Base-by-base conservation (phyloP, 371 early-diverging fungal species). In the Apophysomyces sp. region DNA sequence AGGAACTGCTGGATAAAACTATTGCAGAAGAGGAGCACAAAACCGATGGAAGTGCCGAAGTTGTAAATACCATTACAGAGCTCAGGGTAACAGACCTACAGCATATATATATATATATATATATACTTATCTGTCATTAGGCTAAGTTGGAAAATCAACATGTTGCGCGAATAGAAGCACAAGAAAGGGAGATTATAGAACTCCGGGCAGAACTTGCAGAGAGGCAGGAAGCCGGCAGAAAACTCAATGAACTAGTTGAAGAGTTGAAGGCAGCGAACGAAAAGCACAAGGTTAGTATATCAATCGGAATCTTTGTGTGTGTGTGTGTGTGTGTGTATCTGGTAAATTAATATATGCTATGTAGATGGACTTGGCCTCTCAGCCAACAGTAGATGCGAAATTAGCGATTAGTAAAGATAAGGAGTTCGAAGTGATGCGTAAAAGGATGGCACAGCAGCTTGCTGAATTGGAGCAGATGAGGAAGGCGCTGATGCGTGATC, bases 381-480 rank as follows among this genome's bases (percentile, higher is more conserved):
- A 21, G 27, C 9, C 49, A 21, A 44, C n/a, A 11, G 49, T 7
- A 18, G 21, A 12, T 28, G 13, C 12, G 9, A 21, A 41, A 12
- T 30, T 3, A 67, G 67, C 26, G 36, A 72, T 77, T 66, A 83
- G 87, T 61, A 92, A 89, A 70, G 93, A 94, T 70, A 90, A 89
- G 58, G 95, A 95, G 65, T 82, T 94, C 72, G 93, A 93, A 51
- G 76, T 85, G 57, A 90, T 95, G 82, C 85, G 92, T 60, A 91
- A 92, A 77, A 85, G 84, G 3, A 94, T 96, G 95, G 76, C 89
- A 12, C 89, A 92, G 70, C 95, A 95, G 67, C 83, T 96, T 49
- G 81, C 86, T 12, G 97, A 98, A 58, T 97, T 94, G 78, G 97
- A 97, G 65, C 86, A 90, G 57, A 95, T 95, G 94, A 95, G 95